phyloP scores from a whole-genome alignment of 139 green algal genomes.

The Coelastrella sp. region DNA sequence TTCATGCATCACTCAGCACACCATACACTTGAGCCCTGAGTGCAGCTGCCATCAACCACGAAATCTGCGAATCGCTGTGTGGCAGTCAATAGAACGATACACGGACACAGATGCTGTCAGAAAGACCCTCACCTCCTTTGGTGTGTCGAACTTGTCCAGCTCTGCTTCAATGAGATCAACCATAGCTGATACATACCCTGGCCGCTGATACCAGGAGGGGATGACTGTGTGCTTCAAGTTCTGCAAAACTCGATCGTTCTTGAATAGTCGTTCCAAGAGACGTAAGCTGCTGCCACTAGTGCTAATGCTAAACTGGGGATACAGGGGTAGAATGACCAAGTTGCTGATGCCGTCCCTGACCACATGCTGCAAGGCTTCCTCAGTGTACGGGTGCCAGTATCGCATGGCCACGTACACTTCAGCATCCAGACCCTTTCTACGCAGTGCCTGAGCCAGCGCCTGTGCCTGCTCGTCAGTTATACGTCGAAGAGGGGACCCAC shows the following conservation, averaged over 20 bases:
- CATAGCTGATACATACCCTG: slow-evolving; percentile 95
- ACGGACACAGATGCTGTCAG: too few species aligned
- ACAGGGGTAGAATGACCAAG: slow-evolving; percentile 92
- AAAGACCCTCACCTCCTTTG: slow-evolving; percentile 23
- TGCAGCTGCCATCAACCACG: too few species aligned
- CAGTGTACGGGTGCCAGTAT: slow-evolving; percentile 99
- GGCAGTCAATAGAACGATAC: too few species aligned
- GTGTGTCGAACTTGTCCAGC: slow-evolving; percentile 70
- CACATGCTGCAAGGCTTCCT: slow-evolving; percentile 90
- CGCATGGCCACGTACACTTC: slow-evolving; percentile 98
- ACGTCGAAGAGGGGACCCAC: slow-evolving; percentile 90
- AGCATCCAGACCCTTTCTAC: slow-evolving; percentile 50
- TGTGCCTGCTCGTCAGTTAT: slow-evolving; percentile 96
- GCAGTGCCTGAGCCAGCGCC: slow-evolving; percentile 77
- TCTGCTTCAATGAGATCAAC: slow-evolving; percentile 91
- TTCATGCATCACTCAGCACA: too few species aligned
- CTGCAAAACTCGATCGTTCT: slow-evolving; percentile 61
- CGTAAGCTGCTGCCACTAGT: slow-evolving; percentile 93
- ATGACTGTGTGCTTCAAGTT: slow-evolving; percentile 88
- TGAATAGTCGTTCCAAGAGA: slow-evolving; percentile 89
- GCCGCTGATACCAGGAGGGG: slow-evolving; percentile 84
- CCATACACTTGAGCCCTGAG: too few species aligned
- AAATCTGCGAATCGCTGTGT: too few species aligned
- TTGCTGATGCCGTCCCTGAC: slow-evolving; percentile 48
- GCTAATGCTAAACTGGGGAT: slow-evolving; percentile 97